Base-by-base conservation (phyloP, 2,329 filamentous ascomycete species). In the Endothia cerciana region DNA sequence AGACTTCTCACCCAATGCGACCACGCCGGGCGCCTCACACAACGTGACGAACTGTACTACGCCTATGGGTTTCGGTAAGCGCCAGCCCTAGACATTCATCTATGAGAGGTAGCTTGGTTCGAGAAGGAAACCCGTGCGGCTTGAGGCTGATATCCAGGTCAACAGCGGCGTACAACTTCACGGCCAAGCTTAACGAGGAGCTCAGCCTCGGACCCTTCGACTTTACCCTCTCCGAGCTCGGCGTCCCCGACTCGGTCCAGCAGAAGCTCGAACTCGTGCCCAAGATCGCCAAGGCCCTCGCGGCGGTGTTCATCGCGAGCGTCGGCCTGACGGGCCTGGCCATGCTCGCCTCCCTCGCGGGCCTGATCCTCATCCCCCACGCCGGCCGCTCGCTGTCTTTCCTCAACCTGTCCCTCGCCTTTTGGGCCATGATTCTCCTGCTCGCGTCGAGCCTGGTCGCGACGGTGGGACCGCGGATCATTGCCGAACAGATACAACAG, bases 361-460 rank as follows among this genome's bases (percentile, higher is more conserved):
- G 65, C 7, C 17, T 69, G 25, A 56, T 65, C 49, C 63, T 67
- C 63, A 71, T 66, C 49, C 65, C 45, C 17, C 60, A 43, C 41
- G 33, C 45, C 38, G 66, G 64, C 17, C n/a, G 40, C 62, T 64
- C n/a, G 65, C 68, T 73, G 19, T 65, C 74, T 63, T 69, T 79
- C 38, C 66, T 70, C 62, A 85, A 85, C 73, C 66, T 79, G 2
- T 69, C 72, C 33, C 60, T 82, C n/a, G 72, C 80, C 1, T 63
- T 72, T 0, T 72, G 81, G 2, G 80, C 76, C 5, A 71, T 76
- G 1, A 63, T 81, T 4, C 68, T 74, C 8, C 76, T 83, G 13
- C 70, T 78, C 19, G 71, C 82, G 49, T 79, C 76, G 22, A 82
- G 79, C 69, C 76, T 82, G 40, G 68, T 83, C 67, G 76, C 78